A percentile compares a stretch with the other conserved stretches of the same genome.
Conservation (phyloP, 2,329 filamentous ascomycete genomes). For the Penicillium sp. region DNA sequence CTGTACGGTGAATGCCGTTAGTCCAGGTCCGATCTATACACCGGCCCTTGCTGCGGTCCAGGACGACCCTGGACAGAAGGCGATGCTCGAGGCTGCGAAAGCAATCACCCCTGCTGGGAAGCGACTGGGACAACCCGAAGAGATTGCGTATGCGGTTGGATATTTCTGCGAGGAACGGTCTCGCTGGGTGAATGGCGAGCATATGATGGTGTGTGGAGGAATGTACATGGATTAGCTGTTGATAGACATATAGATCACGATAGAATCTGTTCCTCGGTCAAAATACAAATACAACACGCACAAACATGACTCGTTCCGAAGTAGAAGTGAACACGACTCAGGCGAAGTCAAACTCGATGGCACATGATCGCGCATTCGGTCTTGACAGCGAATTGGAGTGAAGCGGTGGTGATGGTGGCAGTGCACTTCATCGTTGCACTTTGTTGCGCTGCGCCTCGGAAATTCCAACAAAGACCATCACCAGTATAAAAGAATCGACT, state of each 20-base stretch:
- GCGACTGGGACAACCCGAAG: constrained; percentile 42
- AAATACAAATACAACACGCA: too few species aligned
- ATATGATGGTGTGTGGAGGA: constrained; percentile 34
- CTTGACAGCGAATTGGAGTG: neutral
- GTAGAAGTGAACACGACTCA: too few species aligned
- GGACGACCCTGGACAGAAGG: constrained; percentile 37
- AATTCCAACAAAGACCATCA: too few species aligned
- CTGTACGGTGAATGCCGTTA: constrained; percentile 45
- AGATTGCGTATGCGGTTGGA: constrained; percentile 46
- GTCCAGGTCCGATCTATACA: constrained; percentile 43
- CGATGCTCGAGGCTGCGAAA: constrained; percentile 40
- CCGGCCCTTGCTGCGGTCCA: constrained; percentile 32
- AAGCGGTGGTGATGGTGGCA: too few species aligned
- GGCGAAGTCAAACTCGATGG: too few species aligned
- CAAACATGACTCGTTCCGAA: too few species aligned
- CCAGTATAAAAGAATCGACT: too few species aligned
- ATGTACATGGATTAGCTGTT: constrained; percentile 24
- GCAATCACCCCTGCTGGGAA: constrained; percentile 42
- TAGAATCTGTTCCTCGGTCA: neutral
- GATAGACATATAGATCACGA: neutral
- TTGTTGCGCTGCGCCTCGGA: too few species aligned
- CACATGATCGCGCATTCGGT: too few species aligned
- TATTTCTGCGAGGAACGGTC: constrained; percentile 44
- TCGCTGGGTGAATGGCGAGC: constrained; percentile 46
- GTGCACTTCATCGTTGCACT: too few species aligned